phyloP scores from a whole-genome alignment of 768 basidiomycete species.

The Tylopilus plumbeoviolaceoides region DNA sequence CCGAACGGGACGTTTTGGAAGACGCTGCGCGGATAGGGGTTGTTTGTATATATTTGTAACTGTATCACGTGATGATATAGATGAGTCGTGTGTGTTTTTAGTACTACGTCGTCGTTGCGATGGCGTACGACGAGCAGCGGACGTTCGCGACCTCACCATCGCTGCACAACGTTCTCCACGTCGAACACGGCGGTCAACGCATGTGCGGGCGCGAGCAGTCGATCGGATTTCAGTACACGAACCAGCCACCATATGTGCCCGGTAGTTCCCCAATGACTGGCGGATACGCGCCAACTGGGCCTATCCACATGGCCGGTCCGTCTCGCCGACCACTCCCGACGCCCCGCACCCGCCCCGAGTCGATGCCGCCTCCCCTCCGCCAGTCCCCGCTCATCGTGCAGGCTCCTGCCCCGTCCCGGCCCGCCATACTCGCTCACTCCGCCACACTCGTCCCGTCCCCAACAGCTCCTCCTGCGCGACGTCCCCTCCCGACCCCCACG shows the following conservation, averaged over 20 bases:
- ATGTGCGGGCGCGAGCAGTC: slow-evolving; percentile 9
- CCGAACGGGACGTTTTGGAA: slow-evolving; percentile 51
- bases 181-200: slow-evolving; percentile 6
- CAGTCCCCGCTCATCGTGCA: slow-evolving; percentile 23
- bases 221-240: slow-evolving; percentile 18
- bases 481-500: slow-evolving; percentile 21
- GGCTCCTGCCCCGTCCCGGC: slow-evolving; percentile 30
- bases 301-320: slow-evolving; percentile 18
- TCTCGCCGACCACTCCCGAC: slow-evolving; percentile 28
- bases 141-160: slow-evolving; percentile 6
- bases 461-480: slow-evolving; percentile 15
- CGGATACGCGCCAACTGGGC: slow-evolving; percentile 6
- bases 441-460: slow-evolving; percentile 17
- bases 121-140: slow-evolving; percentile 24
- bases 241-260: slow-evolving; percentile 6
- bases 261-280: slow-evolving; percentile 4
- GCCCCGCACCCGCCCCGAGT: slow-evolving; percentile 26
- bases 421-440: slow-evolving; percentile 24
- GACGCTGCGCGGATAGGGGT: slow-evolving; percentile 3
- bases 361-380: slow-evolving; percentile 20
- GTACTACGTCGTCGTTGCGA: slow-evolving; percentile 8
- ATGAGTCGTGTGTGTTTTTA: slow-evolving; percentile 8
- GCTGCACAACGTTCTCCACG: slow-evolving; percentile 11
- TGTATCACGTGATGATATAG: slow-evolving; percentile 13
- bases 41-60: slow-evolving; percentile 19